phyloP scores from a whole-genome alignment of 768 basidiomycete genomes.

The Lentinula guzmanii region DNA sequence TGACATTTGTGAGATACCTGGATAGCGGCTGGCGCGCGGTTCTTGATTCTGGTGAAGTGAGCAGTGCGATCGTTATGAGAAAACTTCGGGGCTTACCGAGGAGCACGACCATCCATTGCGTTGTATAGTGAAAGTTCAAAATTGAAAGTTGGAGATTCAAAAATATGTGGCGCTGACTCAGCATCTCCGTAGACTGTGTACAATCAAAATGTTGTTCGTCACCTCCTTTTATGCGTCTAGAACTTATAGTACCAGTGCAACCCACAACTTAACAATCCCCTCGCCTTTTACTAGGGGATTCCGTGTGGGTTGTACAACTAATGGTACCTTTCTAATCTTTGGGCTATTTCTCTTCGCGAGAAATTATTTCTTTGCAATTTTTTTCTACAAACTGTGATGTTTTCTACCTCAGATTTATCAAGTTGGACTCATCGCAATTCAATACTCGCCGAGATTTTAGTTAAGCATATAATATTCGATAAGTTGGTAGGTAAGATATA shows the following conservation, averaged over 20 bases:
- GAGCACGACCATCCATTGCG: constrained; percentile 74
- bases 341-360: constrained; percentile 3
- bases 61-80: not conserved
- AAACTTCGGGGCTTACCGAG: constrained; percentile 39
- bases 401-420: not conserved
- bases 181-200: constrained; percentile 3
- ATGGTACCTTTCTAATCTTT: constrained; percentile 6
- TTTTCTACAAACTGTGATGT: not conserved
- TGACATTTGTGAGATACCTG: constrained; percentile 47
- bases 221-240: not conserved
- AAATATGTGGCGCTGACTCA: not conserved
- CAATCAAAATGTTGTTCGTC: not conserved
- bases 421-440: no score
- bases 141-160: not conserved
- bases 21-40: constrained; percentile 90
- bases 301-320: constrained; percentile 18
- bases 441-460: no score
- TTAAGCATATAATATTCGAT: no score
- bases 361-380: not conserved
- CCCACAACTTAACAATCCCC: constrained; percentile 23
- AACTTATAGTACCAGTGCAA: constrained; percentile 18
- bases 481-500: no score
- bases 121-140: not conserved
- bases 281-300: constrained; percentile 30
- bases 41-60: constrained; percentile 67